Evolutionary conservation across 331 rosid genomes (phyloP).

Genomic region (Dryas integrifolia): DNA sequence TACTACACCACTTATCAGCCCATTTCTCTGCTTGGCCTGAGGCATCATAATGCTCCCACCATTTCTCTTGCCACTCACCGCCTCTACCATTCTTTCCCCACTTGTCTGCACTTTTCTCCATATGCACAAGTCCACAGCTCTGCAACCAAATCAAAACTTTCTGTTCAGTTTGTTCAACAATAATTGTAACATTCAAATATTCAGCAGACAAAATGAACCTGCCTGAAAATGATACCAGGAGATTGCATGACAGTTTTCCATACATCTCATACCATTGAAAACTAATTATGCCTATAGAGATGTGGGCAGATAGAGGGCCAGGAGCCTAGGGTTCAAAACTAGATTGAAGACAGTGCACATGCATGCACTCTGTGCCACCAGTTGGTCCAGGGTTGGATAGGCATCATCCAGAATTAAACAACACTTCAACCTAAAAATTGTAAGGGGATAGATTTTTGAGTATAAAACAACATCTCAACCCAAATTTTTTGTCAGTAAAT

Average conservation of each 20-base stretch:
- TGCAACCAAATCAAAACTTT: slow-evolving; percentile 37
- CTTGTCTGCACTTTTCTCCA: slow-evolving; percentile 97
- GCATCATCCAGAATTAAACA: slow-evolving; percentile 1
- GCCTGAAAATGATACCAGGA: neutral
- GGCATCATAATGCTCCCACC: slow-evolving; percentile 79
- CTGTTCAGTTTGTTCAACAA: neutral
- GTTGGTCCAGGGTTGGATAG: neutral
- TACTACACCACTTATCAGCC: slow-evolving; percentile 98
- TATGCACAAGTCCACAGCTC: slow-evolving; percentile 66
- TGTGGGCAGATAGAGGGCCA: neutral
- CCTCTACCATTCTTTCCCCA: slow-evolving; percentile 87
- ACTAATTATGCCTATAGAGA: neutral
- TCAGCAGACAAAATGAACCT: neutral
- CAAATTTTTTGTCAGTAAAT: neutral
- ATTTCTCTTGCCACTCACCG: slow-evolving; percentile 92
- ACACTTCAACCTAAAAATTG: neutral
- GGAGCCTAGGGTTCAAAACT: neutral
- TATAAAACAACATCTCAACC: neutral
- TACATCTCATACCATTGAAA: neutral
- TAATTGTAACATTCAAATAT: neutral
- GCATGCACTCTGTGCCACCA: neutral
- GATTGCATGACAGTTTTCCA: neutral
- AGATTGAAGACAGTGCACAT: neutral
- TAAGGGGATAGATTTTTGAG: neutral
- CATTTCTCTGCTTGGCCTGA: slow-evolving; percentile 82